Conservation (phyloP, 306 rosid species). For the Gastrolobium villosum region DNA sequence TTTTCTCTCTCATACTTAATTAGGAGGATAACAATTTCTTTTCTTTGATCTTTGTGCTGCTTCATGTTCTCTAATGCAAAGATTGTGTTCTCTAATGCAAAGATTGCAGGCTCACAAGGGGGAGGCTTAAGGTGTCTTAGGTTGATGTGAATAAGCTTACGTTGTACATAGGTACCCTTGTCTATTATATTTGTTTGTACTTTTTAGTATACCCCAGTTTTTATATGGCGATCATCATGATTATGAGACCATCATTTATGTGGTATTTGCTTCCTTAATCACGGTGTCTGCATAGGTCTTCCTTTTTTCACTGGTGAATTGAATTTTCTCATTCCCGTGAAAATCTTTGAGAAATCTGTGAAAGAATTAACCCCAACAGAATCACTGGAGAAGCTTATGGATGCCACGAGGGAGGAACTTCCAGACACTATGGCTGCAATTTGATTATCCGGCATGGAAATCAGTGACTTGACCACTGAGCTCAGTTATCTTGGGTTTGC, state of each 20-base stretch:
- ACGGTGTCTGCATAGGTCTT: slow-evolving; percentile 37
- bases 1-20: too few species aligned
- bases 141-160: slow-evolving; percentile 58
- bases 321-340: slow-evolving; percentile 38
- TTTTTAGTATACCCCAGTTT: slow-evolving; percentile 59
- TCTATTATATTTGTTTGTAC: slow-evolving; percentile 24
- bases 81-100: slow-evolving; percentile 68
- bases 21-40: slow-evolving; percentile 85
- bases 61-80: slow-evolving; percentile 90
- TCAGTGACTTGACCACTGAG: slow-evolving; percentile 85
- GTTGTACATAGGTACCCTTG: slow-evolving; percentile 54
- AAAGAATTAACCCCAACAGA: slow-evolving; percentile 62
- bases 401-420: slow-evolving; percentile 86
- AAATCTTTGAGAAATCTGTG: slow-evolving; percentile 36
- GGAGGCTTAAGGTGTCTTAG: slow-evolving; percentile 38
- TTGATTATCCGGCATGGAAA: slow-evolving; percentile 96
- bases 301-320: slow-evolving; percentile 34
- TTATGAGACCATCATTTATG: slow-evolving; percentile 51
- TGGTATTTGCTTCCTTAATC: slow-evolving; percentile 45
- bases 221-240: slow-evolving; percentile 61
- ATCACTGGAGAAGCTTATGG: slow-evolving; percentile 92
- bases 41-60: slow-evolving; percentile 97
- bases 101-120: slow-evolving; percentile 41
- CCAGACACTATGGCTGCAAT: slow-evolving; percentile 93
- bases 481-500: slow-evolving; percentile 87